Base-by-base conservation (phyloP, 75 land plant species). In the Cupressus sempervirens region DNA sequence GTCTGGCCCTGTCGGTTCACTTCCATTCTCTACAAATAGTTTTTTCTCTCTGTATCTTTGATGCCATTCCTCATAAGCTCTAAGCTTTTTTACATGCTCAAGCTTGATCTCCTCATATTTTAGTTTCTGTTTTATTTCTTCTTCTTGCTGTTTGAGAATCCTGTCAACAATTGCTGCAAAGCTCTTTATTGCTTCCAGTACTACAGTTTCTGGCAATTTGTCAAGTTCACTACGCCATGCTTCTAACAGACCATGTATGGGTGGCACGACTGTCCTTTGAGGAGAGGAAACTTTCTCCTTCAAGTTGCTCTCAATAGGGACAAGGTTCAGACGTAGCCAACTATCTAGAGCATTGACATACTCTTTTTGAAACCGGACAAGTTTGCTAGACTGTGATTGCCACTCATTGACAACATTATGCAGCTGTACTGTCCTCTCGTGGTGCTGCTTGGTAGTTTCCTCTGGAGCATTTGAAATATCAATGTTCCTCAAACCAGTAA, bases 271-370 rank as follows among this genome's bases (percentile, higher is more conserved):
- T 26, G 76, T 18, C 62, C 89, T 73, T 7, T 87, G 88, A 4
- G 95, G 95, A 5, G 94, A 92, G 38, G 94, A 90, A 30, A 91
- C 93, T 53, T 91, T 95, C 91, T 95, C 96, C 83, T 83, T 89
- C 72, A 92, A 50, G 81, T 84, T 90, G 85, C 90, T 88, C 68
- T 93, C 97, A 36, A 91, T 92, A 20, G 95, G 98, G 83, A 94
- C 83, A 41, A 97, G 88, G 67, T 94, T 94, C 26, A 90, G 58
- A 65, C 92, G 94, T 67, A 94, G 72, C 99, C 99, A 98, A 41
- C 85, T 91, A 56, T 89, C 91, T 36, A 98, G 90, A 56, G 89
- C 87, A 77, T 82, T 84, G 65, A 98, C 83, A 88, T 96, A 98
- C 73, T 91, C 92, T 68, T 93, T 92, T 85, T 98, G 97, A 58